Evolutionary conservation across 164 flowering plant genomes (phyloP).

Genomic region (Liriodendron chinense): DNA sequence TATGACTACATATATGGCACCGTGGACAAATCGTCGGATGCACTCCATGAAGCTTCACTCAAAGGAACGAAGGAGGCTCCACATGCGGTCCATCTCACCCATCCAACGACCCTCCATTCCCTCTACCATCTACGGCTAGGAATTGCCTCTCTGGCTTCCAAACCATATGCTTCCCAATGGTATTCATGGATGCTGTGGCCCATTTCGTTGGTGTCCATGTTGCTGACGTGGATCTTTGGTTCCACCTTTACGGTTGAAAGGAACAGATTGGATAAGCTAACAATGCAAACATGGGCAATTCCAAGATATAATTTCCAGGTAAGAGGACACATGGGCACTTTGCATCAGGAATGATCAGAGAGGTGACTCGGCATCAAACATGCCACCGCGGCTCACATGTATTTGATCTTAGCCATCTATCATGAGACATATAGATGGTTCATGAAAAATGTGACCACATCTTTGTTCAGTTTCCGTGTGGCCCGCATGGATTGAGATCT

Average conservation of each 20-base stretch:
- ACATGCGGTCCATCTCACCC: constrained; percentile 67
- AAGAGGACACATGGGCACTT: neutral
- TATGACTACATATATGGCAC: constrained; percentile 62
- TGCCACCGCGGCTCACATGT: too few relatives aligned
- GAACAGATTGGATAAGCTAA: constrained; percentile 43
- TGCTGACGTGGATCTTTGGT: constrained; percentile 47
- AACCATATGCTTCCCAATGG: constrained; percentile 57
- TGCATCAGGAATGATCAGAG: too few relatives aligned
- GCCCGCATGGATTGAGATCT: too few relatives aligned
- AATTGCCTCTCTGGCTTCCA: constrained; percentile 54
- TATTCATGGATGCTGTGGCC: constrained; percentile 68
- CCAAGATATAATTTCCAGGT: constrained; percentile 65
- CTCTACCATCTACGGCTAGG: constrained; percentile 64
- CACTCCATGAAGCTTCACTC: constrained; percentile 38
- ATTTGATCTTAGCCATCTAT: too few relatives aligned
- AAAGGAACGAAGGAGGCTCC: constrained; percentile 35
- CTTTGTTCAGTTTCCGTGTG: too few relatives aligned
- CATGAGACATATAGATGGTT: too few relatives aligned
- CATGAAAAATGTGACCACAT: too few relatives aligned
- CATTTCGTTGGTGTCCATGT: constrained; percentile 36
- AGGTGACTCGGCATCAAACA: too few relatives aligned
- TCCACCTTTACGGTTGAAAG: constrained; percentile 53
- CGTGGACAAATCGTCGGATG: constrained; percentile 48
- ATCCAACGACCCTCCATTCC: constrained; percentile 65
- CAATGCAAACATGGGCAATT: constrained; percentile 61